Base-by-base conservation (phyloP, 805 yeast species). In the Pichia manshurica region DNA sequence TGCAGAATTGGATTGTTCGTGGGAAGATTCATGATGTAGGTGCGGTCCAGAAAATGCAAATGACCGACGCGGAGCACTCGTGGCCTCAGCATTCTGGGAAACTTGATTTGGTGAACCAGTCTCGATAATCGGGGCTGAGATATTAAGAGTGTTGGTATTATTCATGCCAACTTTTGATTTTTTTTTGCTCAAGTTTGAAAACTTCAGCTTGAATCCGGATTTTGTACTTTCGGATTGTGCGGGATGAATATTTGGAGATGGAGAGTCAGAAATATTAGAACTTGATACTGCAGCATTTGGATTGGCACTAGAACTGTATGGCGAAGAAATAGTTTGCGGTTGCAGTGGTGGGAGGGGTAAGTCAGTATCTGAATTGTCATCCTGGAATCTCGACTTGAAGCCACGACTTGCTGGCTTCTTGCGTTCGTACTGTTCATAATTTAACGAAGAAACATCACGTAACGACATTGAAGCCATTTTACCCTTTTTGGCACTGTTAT, bases 311-410 rank as follows among this genome's bases (percentile, higher is more conserved):
- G 40, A 17, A 3, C 19, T 21, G 7, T 19, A 20, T 10, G 40
- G 23, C 19, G 40, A 8, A 19, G 21, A 4, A n/a, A 5, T 22
- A 10, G 22, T 4, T 21, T 16, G 22, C 9, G 19, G 42, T 12
- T 20, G 33, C 5, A 39, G 7, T 1, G 48, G 47, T 12, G 50
- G 41, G 7, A 52, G 22, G 12, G 64, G 62, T 22, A 55, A 57
- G 19, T 74, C 79, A 13, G 60, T 61, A 39, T 81, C 87, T 13
- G 82, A 81, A 56, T 81, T 86, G 3, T 85, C 79, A 58, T 82
- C 88, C 5, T 69, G 70, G 52, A 81, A 75, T 55, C 87, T 70
- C 1, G 87, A 81, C 48, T 66, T 74, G 62, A 71, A 75, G 1
- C 63, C 44, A 31, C 41, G 48, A 22, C 63, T 38, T 67, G 41